Evolutionary conservation across 352 stramenopile species (phyloP), one percentile per base, ranked within the genome.

Genomic region (Phytopythium helicoides): DNA sequence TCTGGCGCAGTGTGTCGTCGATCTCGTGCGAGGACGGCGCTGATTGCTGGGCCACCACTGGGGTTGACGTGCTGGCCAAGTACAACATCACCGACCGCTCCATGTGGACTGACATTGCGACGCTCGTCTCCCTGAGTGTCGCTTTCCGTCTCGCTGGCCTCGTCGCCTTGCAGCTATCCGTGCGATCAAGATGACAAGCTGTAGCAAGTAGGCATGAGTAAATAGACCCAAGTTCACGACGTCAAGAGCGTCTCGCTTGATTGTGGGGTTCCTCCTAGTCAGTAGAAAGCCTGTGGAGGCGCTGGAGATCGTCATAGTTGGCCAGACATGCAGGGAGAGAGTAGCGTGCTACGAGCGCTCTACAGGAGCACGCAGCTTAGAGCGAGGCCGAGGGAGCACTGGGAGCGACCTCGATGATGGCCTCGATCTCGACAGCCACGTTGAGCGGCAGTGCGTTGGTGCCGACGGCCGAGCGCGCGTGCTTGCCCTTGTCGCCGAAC

Each of bases 341-440:
- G 28, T 9, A 33, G 28, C 28, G 5, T 10, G 28, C 28, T 5
- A 33, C n/a, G n/a, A n/a, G n/a, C n/a, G 28, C 28, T 33, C 28
- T 33, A 9, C 9, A 33, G 28, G 5, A 33, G 28, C 28, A 33
- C n/a, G 28, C 28, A 33, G 28, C 53, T 54, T 39, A 66, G 14
- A 66, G 38, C 22, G 56, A 56, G 34, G 19, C 18, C 41, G 66
- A 72, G 10, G 53, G 60, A 2, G 60, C 47, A 6, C 22, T 53
- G 7, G 64, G 47, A 1, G 96, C 81, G 38, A 99, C 67, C 76
- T 99, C 92, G 12, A 98, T 83, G 56, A 99, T 89, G 53, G 92
- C 89, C 73, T 99, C 97, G 31, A 99, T 88, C 80, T 99, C 96
- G 8, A 99, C 96, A 38, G 92, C 86, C 44, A 98, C 92, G 61